Base-by-base conservation (phyloP, 257 asterid species). In the Nemophila menziesii region DNA sequence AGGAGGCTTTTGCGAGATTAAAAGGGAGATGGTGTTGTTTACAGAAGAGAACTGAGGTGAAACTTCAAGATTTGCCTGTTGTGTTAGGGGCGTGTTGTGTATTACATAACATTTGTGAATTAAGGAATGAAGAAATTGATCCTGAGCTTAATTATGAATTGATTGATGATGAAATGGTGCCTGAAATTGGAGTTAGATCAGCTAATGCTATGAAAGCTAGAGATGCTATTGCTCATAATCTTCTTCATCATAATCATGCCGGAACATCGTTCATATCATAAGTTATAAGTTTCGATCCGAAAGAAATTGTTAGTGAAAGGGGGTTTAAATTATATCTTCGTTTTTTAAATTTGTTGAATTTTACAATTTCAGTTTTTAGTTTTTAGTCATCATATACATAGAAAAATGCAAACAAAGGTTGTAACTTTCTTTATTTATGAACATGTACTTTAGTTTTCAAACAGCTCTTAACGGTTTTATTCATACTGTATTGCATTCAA, bases 81-180 rank as follows among this genome's bases (percentile, higher is more conserved):
- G 90, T 89, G 27, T 78, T 89, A 1, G 95, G 95, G 23, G 97
- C 97, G 1, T 89, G 97, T 60, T 89, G 95, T 26, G 95, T 89
- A 11, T 54, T 89, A 75, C 95, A 89, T 46, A 89, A 89, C 15
- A 89, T 89, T 12, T 89, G 97, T 17, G 92, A 83, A 62, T 2
- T 89, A 77, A 78, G 73, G 70, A 66, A 67, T 20, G 97, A 89
- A 57, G 61, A 39, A 4, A 49, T 78, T 44, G 93, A 78, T 24
- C 67, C 73, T 0, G 61, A 38, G 40, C 75, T 66, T 1, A 39
- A 63, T 3, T 73, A 71, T 16, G 86, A 78, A 48, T 83, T 89
- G 8, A 26, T 83, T n/a, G 97, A 89, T 20, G 97, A 89, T 49
- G 93, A 78, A 29, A 78, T 83, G 92, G 58, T 76, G 8, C 93